Evolutionary conservation across 1,139 yeast species (phyloP).

Genomic region (Candida sp.): DNA sequence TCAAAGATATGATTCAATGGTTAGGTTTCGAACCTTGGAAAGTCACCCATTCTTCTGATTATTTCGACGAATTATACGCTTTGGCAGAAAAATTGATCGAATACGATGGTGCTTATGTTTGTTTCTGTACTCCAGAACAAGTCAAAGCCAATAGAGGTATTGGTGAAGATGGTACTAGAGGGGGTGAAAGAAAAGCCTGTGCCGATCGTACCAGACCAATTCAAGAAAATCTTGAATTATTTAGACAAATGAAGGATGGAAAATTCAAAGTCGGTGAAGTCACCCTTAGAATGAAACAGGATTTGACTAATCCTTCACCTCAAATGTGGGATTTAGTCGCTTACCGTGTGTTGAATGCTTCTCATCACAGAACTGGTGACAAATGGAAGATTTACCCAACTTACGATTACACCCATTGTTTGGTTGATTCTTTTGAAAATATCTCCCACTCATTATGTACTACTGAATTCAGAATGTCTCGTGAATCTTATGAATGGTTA

Average conservation of each 20-base stretch:
- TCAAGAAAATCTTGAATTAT: conserved; percentile 75
- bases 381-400: conserved; percentile 99
- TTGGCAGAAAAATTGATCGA: conserved; percentile 79
- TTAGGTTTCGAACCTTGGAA: conserved; percentile 92
- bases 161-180: conserved; percentile 86
- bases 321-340: conserved; percentile 99
- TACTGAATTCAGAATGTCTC: conserved; percentile 85
- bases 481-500: conserved; percentile 98
- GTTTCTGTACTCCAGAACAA: conserved; percentile 92
- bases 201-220: conserved; percentile 65
- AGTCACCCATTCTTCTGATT: conserved; percentile 93
- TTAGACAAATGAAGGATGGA: conserved; percentile 91
- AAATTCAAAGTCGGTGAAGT: conserved; percentile 87
- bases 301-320: conserved; percentile 86
- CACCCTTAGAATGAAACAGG: conserved; percentile 96
- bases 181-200: conserved; percentile 88
- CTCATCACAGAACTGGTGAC: conserved; percentile 95
- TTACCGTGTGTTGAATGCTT: conserved; percentile 89
- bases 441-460: conserved; percentile 95
- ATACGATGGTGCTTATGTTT: conserved; percentile 78
- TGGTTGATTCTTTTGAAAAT: conserved; percentile 96
- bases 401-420: conserved; percentile 97
- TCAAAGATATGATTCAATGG: conserved; percentile 85
- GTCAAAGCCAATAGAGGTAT: conserved; percentile 89
- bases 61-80: conserved; percentile 83